phyloP scores from a whole-genome alignment of 768 basidiomycete species.

The Tremella yokohamensis region DNA sequence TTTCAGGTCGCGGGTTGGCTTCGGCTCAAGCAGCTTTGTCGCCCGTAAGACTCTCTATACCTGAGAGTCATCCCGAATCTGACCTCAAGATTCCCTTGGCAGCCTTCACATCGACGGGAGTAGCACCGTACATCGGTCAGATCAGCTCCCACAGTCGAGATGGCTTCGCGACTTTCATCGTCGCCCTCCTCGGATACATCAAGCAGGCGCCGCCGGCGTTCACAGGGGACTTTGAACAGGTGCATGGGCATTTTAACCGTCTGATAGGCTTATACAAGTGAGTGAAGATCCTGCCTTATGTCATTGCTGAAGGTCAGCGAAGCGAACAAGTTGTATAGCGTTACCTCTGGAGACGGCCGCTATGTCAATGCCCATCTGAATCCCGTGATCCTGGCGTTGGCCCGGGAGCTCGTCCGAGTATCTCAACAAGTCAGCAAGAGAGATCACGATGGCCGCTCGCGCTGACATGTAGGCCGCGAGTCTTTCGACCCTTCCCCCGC shows the following conservation, averaged over 20 bases:
- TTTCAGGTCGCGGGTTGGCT: not conserved
- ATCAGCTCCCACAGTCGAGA: not conserved
- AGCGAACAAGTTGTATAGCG: conserved; percentile 36
- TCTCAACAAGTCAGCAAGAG: not conserved
- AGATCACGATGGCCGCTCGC: not conserved
- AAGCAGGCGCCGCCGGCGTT: not conserved
- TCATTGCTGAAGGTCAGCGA: conserved; percentile 18
- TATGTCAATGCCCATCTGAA: conserved; percentile 35
- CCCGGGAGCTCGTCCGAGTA: conserved; percentile 1
- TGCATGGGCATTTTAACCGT: not conserved
- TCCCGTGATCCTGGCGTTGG: conserved; percentile 25
- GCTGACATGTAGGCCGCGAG: conserved; percentile 22
- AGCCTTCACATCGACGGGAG: not conserved
- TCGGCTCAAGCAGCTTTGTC: not conserved
- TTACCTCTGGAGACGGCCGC: conserved; percentile 21
- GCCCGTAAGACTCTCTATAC: not conserved
- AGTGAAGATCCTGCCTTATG: not conserved
- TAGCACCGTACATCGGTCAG: not conserved
- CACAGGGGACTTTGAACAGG: not conserved
- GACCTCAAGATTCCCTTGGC: not conserved
- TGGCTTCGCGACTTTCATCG: not conserved
- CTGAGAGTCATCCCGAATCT: not conserved
- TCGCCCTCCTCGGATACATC: not conserved
- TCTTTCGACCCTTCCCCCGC: conserved; percentile 26
- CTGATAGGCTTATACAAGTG: not conserved